Evolutionary conservation across 2,329 filamentous ascomycete genomes (phyloP).

Genomic region (Mycosphaerella sp.): DNA sequence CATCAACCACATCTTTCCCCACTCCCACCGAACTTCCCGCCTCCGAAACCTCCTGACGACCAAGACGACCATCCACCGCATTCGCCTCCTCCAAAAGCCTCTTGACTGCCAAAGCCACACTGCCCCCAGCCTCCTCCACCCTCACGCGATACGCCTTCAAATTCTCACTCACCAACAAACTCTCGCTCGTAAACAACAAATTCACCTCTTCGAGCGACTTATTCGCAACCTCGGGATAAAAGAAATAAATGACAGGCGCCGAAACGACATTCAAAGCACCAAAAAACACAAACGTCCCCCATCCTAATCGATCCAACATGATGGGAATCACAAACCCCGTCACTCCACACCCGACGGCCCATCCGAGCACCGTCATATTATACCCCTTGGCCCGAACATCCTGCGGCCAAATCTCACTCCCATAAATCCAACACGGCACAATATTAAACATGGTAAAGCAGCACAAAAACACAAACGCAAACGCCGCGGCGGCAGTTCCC

Average conservation of each 20-base stretch:
- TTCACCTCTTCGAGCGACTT: slow-evolving; percentile 41
- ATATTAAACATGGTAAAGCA: slow-evolving; percentile 44
- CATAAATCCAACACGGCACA: slow-evolving; percentile 48
- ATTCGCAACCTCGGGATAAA: slow-evolving; percentile 15
- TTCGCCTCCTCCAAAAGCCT: slow-evolving; percentile 32
- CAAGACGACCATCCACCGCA: neutral
- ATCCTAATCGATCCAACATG: slow-evolving; percentile 41
- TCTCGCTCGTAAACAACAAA: slow-evolving; percentile 34
- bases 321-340: slow-evolving; percentile 47
- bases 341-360: slow-evolving; percentile 53
- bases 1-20: neutral
- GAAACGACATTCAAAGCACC: slow-evolving; percentile 47
- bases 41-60: neutral
- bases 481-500: slow-evolving; percentile 29
- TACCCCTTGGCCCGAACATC: slow-evolving; percentile 54
- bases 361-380: slow-evolving; percentile 53
- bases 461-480: slow-evolving; percentile 35
- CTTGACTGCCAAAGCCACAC: slow-evolving; percentile 29
- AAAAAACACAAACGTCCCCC: slow-evolving; percentile 48
- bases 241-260: slow-evolving; percentile 34
- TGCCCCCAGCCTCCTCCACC: slow-evolving; percentile 29
- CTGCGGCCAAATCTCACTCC: slow-evolving; percentile 52
- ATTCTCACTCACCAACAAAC: slow-evolving; percentile 33
- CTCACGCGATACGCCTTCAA: slow-evolving; percentile 31
- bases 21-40: slow-evolving; percentile 1